Evolutionary conservation across 2,329 filamentous ascomycete species (phyloP).

Genomic region (Colletotrichum orchidophilum): DNA sequence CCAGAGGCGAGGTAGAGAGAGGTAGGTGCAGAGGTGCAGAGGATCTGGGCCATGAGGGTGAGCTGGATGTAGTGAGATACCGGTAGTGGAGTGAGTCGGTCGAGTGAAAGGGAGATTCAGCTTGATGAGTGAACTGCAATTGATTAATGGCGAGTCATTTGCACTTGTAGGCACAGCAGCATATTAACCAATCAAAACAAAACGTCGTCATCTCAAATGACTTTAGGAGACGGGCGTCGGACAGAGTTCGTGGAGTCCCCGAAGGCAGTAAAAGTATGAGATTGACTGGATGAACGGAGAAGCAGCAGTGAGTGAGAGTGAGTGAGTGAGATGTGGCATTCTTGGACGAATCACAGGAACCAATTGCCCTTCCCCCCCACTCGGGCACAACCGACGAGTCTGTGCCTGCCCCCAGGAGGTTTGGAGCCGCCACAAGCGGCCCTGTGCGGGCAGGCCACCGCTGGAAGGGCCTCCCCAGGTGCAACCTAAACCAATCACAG

Average conservation of each 20-base stretch:
- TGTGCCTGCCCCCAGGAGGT: no score
- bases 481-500: conserved; percentile 25
- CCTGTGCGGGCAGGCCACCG: background rate
- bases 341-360: background rate
- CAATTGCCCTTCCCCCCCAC: background rate
- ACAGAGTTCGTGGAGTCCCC: background rate
- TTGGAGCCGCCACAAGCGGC: background rate
- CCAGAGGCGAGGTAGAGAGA: no score
- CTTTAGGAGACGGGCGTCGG: background rate
- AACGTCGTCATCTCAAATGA: background rate
- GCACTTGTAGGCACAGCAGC: no score
- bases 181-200: background rate
- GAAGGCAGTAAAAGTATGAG: background rate
- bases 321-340: background rate
- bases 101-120: background rate
- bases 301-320: background rate
- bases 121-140: background rate
- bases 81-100: background rate
- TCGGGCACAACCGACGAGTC: background rate
- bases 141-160: no score
- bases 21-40: no score
- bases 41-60: no score
- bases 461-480: background rate
- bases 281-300: background rate
- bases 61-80: background rate